Evolutionary conservation across 805 yeast species (phyloP).

Genomic region (Pichia membranifaciens): DNA sequence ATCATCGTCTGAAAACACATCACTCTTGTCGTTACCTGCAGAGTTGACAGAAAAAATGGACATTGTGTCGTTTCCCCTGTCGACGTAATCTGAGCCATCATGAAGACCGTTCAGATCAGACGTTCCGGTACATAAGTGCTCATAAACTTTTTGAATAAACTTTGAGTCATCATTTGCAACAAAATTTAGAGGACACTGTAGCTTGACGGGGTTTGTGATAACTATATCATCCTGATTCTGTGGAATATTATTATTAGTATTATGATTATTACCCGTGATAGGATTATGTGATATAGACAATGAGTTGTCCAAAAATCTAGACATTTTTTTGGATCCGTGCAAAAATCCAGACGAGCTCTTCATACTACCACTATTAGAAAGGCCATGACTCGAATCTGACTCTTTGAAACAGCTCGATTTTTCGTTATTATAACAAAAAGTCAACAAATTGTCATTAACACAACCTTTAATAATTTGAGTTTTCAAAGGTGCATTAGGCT

Average conservation of each 20-base stretch:
- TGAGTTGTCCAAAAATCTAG: slow-evolving; percentile 19
- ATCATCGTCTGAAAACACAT: slow-evolving; percentile 9
- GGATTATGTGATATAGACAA: not conserved
- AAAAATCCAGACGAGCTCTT: slow-evolving; percentile 1
- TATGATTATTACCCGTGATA: not conserved
- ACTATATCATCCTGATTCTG: slow-evolving; percentile 22
- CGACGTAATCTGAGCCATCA: slow-evolving; percentile 14
- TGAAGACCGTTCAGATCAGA: slow-evolving; percentile 22
- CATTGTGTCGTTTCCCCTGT: slow-evolving; percentile 15
- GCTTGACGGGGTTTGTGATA: slow-evolving; percentile 33
- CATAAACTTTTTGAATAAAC: slow-evolving; percentile 23
- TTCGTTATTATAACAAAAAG: slow-evolving; percentile 44
- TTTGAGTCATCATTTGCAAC: slow-evolving; percentile 28
- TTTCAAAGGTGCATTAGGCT: slow-evolving; percentile 31
- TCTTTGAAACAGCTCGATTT: slow-evolving; percentile 1
- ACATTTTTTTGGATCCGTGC: slow-evolving; percentile 13
- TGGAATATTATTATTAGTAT: not conserved
- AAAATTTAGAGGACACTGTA: slow-evolving; percentile 32
- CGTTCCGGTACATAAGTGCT: slow-evolving; percentile 20
- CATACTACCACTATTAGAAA: not conserved
- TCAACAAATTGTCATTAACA: slow-evolving; percentile 54
- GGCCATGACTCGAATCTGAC: not conserved
- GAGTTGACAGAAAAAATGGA: slow-evolving; percentile 27
- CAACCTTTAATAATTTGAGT: slow-evolving; percentile 56
- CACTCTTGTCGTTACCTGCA: slow-evolving; percentile 19